Percentiles rank a stretch among this genome's conserved stretches.
phyloP scores from a whole-genome alignment of 2,329 filamentous ascomycete species.

The Pseudogymnoascus sp. region DNA sequence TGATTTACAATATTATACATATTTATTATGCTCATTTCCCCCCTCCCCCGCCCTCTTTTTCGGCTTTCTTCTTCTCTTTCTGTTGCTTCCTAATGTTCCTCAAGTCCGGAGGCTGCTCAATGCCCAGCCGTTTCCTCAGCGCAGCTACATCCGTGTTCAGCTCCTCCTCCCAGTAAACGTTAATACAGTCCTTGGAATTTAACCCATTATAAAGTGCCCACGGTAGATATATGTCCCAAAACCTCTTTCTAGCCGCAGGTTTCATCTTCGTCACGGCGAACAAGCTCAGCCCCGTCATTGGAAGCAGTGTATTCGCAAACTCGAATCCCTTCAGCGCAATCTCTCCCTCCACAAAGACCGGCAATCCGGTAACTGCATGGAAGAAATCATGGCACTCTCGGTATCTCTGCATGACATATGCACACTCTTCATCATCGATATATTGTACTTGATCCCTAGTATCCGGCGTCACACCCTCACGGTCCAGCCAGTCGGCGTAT shows the following conservation, averaged over 20 bases:
- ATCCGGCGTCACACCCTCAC: conserved; percentile 87
- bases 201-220: conserved; percentile 86
- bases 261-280: conserved; percentile 62
- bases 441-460: conserved; percentile 76
- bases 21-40: conserved; percentile 10
- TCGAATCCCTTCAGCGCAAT: conserved; percentile 97
- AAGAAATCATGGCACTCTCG: conserved; percentile 97
- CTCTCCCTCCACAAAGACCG: conserved; percentile 89
- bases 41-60: conserved; percentile 37
- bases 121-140: conserved; percentile 64
- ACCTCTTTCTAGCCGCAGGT: conserved; percentile 53
- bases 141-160: conserved; percentile 74
- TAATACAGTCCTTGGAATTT: conserved; percentile 71
- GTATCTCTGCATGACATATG: conserved; percentile 98
- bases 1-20: conserved; percentile 5
- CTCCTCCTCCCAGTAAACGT: conserved; percentile 97
- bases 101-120: conserved; percentile 84
- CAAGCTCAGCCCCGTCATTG: conserved; percentile 86
- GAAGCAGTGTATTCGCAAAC: conserved; percentile 86
- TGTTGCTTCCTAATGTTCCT: conserved; percentile 65
- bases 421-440: conserved; percentile 90
- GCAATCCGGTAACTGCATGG: conserved; percentile 85
- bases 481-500: conserved; percentile 87
- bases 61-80: conserved; percentile 57
- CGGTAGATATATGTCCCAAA: conserved; percentile 69